Base-by-base conservation (phyloP, 2,329 filamentous ascomycete genomes). In the Monosporascus cannonballus region DNA sequence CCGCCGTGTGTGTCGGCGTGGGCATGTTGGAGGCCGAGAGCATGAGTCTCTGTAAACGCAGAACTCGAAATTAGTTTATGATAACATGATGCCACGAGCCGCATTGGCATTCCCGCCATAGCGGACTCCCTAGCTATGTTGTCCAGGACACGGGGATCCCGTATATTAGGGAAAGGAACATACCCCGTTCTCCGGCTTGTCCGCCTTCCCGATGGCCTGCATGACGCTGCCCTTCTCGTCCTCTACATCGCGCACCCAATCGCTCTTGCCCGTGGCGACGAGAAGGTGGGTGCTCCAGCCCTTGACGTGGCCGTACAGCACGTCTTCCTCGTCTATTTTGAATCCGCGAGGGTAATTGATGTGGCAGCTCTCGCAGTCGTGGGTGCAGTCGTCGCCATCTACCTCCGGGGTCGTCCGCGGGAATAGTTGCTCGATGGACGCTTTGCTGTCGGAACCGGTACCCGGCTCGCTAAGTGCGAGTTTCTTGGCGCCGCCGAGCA, bases 261-360 rank as follows among this genome's bases (percentile, higher is more conserved):
- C 94, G 25, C 86, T 81, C 80, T 96, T 96, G 56, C 91, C 90
- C n/a, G 94, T 99, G 24, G 90, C 94, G 17, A 97, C 90, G 34
- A 99, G 75, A 56, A 96, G 68, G 71, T 99, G 94, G 20, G 91
- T 94, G 64, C 83, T 86, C 88, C 90, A 97, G 37, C 85, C 90
- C 65, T 90, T 89, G 57, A 96, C 81, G 54, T 88, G 78, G 1
- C 93, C 94, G 67, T 95, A 97, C 48, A 99, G 73, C 62, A 85
- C 76, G 66, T 96, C 90, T 6, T 78, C 74, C 68, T 87, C 81
- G 53, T 97, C 88, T 51, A 96, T 83, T 64, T 85, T 84, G 72
- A 86, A 87, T 37, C 71, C 71, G 55, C 75, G 76, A 38, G 93
- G 93, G 67, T 92, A 95, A 55, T 84, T 80, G 59, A 93, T 77